Percentiles rank a stretch among this genome's conserved stretches.
Evolutionary conservation across 306 rosid genomes (phyloP).

Genomic region (Biancaea sappan): DNA sequence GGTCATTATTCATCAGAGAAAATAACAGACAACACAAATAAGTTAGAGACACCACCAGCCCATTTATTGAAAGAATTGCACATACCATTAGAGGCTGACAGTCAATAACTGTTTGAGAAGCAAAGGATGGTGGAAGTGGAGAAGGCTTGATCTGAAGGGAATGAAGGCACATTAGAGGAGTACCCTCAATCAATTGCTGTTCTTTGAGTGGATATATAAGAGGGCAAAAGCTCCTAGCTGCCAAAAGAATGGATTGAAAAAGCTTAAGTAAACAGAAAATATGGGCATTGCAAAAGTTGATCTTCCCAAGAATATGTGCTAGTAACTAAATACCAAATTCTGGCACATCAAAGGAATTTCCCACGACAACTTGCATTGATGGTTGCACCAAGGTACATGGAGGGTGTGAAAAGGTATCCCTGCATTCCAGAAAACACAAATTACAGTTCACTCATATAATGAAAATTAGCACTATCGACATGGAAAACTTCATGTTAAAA

Average conservation of each 20-base stretch:
- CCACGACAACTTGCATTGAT: conserved; percentile 55
- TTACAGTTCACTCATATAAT: conserved; percentile 25
- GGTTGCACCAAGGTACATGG: conserved; percentile 94
- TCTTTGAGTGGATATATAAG: conserved; percentile 89
- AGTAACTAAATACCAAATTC: conserved; percentile 65
- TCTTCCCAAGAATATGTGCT: conserved; percentile 9
- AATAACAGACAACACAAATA: conserved; percentile 3
- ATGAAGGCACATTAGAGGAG: conserved; percentile 78
- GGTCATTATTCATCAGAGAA: conserved; percentile 4
- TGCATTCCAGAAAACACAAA: conserved; percentile 46
- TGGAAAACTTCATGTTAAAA: not conserved
- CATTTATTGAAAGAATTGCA: conserved; percentile 28
- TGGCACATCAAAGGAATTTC: conserved; percentile 57
- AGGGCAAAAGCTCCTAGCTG: conserved; percentile 86
- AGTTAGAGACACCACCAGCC: conserved; percentile 10
- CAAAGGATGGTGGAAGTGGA: conserved; percentile 84
- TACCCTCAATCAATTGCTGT: conserved; percentile 66
- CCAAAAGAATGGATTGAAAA: conserved; percentile 36
- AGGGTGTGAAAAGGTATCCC: conserved; percentile 85
- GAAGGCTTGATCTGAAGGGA: conserved; percentile 81
- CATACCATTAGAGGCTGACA: conserved; percentile 90
- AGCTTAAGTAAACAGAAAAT: conserved; percentile 24
- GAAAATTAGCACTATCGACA: not conserved
- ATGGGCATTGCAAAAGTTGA: conserved; percentile 11
- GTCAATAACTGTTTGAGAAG: conserved; percentile 84